A percentile compares a stretch with the other conserved stretches of the same genome.
These are phyloP conservation scores for Lepidium didymum DNA, from an alignment of 345 rosid genomes.

Conservation along the genomic window DNA sequence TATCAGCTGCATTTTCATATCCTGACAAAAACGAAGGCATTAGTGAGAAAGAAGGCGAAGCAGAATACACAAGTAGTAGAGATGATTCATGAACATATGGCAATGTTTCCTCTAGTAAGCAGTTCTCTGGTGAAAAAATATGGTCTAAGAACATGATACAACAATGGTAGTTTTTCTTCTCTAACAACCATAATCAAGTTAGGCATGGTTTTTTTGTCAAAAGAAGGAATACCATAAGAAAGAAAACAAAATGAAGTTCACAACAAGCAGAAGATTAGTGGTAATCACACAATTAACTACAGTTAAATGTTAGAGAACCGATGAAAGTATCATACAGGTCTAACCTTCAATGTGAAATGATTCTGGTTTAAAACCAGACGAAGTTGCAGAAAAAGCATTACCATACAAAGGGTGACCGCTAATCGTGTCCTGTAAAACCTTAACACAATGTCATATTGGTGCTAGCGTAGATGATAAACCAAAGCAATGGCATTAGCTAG, in stretches of 20 bases:
- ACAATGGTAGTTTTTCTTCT: not conserved
- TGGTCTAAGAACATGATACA: not conserved
- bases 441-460: not conserved
- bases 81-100: not conserved
- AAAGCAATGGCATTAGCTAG: not conserved
- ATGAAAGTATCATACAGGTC: constrained; percentile 1
- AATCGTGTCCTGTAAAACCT: constrained; percentile 25
- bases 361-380: constrained; percentile 25
- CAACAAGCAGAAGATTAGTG: not conserved
- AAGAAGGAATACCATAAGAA: not conserved
- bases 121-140: not conserved
- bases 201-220: not conserved
- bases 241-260: not conserved
- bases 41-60: constrained; percentile 7
- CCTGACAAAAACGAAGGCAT: constrained; percentile 22
- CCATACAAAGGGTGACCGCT: constrained; percentile 24
- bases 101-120: not conserved
- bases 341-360: constrained; percentile 35
- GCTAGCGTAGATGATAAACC: not conserved
- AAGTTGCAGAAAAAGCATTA: constrained; percentile 16
- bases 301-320: not conserved
- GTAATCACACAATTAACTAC: not conserved
- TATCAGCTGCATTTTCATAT: constrained; percentile 36
- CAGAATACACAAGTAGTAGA: not conserved
- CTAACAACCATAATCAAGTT: not conserved